phyloP scores from a whole-genome alignment of 2,329 filamentous ascomycete genomes.

The Colletotrichum sojae region DNA sequence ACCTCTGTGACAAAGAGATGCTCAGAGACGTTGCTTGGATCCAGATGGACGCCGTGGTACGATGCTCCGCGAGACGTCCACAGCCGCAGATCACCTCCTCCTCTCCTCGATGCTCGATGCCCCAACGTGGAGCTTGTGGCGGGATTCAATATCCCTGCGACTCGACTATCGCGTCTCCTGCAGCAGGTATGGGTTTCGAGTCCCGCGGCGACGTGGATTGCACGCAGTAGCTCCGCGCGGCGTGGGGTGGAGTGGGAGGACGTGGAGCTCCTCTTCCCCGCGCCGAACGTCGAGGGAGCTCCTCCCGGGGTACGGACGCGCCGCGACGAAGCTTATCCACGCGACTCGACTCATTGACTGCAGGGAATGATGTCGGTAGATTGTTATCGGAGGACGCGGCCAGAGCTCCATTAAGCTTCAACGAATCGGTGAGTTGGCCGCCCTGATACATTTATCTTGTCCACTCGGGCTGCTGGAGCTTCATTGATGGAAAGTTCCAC shows the following conservation, averaged over 20 bases:
- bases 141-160: not conserved
- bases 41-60: not conserved
- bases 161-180: not conserved
- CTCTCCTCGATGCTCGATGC: not conserved
- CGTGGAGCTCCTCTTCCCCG: conserved; percentile 26
- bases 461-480: not conserved
- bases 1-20: not conserved
- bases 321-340: not conserved
- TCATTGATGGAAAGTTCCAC: not conserved
- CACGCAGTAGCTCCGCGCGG: conserved; percentile 10
- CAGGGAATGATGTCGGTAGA: not conserved
- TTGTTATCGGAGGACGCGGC: not conserved
- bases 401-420: not conserved
- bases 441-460: not conserved
- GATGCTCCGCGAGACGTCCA: conserved; percentile 33
- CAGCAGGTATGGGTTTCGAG: not conserved
- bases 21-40: not conserved
- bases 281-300: conserved; percentile 21
- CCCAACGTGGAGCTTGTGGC: conserved; percentile 19
- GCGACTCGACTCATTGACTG: conserved; percentile 15
- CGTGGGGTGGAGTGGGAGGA: conserved; percentile 19
- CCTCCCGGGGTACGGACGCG: not conserved
- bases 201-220: conserved; percentile 5
- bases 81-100: conserved; percentile 1
- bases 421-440: conserved; percentile 21